These are phyloP conservation scores for Incumbomyces delicatus DNA, from an alignment of 2,329 filamentous ascomycete species.

Conservation along the genomic window DNA sequence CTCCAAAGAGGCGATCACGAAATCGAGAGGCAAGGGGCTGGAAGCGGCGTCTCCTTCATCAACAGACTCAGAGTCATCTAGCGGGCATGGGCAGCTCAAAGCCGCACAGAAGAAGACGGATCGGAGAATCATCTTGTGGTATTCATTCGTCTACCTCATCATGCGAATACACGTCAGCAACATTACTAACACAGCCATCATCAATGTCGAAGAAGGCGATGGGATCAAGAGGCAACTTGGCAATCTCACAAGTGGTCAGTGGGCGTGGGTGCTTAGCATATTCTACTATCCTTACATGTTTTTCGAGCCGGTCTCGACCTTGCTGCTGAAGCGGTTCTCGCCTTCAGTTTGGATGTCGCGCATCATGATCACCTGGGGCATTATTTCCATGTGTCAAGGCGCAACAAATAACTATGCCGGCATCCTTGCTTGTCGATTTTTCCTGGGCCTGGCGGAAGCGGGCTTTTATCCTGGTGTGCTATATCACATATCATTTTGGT, in stretches of 20 bases:
- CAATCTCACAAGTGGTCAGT: slow-evolving; percentile 7
- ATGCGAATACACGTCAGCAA: slow-evolving; percentile 18
- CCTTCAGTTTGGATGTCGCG: slow-evolving; percentile 14
- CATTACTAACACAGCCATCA: slow-evolving; percentile 18
- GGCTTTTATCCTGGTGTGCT: slow-evolving; percentile 27
- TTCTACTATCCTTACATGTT: slow-evolving; percentile 14
- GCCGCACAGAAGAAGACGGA: too few relatives aligned
- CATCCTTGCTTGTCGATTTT: slow-evolving; percentile 19
- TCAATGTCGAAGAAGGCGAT: slow-evolving; percentile 16
- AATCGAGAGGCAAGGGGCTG: too few relatives aligned
- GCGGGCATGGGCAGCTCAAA: too few relatives aligned
- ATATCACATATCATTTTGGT: slow-evolving; percentile 34
- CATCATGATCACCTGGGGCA: slow-evolving; percentile 17
- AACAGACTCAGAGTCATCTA: too few relatives aligned
- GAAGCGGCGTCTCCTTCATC: too few relatives aligned
- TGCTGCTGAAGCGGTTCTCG: slow-evolving; percentile 12
- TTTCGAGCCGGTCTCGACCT: slow-evolving; percentile 13
- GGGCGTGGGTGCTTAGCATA: slow-evolving; percentile 15
- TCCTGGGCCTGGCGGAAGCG: slow-evolving; percentile 26
- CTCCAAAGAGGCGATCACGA: too few relatives aligned
- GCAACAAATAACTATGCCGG: slow-evolving; percentile 16
- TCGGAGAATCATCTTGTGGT: slow-evolving; percentile 14
- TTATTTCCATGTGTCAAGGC: slow-evolving; percentile 13
- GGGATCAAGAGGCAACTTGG: slow-evolving; percentile 15
- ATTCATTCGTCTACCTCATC: slow-evolving; percentile 17